Evolutionary conservation across 768 basidiomycete species (phyloP).

Genomic region (Crepidotus variabilis): DNA sequence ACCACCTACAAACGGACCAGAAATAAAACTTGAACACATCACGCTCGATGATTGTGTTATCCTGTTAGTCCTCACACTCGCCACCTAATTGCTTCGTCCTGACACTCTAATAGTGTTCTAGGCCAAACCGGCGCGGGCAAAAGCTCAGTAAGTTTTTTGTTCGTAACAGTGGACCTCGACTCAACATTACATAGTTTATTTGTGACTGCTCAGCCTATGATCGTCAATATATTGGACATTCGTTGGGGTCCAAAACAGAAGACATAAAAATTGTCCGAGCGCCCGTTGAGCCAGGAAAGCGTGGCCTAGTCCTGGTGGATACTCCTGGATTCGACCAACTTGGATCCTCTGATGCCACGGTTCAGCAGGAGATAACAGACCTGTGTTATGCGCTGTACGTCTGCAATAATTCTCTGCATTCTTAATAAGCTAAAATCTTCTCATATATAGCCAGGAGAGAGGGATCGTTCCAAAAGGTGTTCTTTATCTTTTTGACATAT

Average conservation of each 20-base stretch:
- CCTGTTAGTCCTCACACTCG: background rate
- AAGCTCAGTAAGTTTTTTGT: constrained; percentile 7
- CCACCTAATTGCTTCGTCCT: background rate
- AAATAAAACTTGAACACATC: background rate
- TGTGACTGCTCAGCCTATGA: constrained; percentile 1
- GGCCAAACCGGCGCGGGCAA: constrained; percentile 13
- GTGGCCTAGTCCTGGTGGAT: constrained; percentile 18
- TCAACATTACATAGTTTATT: background rate
- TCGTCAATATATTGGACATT: background rate
- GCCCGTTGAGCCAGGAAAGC: constrained; percentile 4
- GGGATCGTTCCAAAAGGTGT: constrained; percentile 24
- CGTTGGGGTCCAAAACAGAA: background rate
- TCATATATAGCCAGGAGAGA: constrained; percentile 19
- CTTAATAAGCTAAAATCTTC: background rate
- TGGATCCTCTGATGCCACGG: constrained; percentile 13
- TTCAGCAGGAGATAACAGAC: constrained; percentile 15
- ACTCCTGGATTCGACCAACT: constrained; percentile 20
- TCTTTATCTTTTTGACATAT: constrained; percentile 26
- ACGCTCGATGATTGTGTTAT: background rate
- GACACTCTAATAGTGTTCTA: constrained; percentile 2
- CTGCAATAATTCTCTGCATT: background rate
- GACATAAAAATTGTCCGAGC: constrained; percentile 7
- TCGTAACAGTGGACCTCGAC: background rate
- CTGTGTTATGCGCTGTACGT: constrained; percentile 17
- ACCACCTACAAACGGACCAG: background rate